phyloP scores from a whole-genome alignment of 257 asterid species.

The Fraxinus pennsylvanica region DNA sequence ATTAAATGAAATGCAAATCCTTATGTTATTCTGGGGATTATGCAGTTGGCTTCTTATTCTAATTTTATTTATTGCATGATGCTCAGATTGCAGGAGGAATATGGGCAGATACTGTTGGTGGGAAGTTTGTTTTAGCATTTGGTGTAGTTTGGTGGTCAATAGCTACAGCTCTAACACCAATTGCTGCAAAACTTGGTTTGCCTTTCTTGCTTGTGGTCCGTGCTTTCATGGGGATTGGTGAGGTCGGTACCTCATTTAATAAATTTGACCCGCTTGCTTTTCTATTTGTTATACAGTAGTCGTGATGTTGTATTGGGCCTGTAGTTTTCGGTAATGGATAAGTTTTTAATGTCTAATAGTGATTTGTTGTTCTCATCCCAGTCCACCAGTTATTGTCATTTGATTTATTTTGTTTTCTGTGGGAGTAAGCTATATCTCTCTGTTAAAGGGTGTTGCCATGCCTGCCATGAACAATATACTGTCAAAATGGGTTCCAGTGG shows the following conservation, averaged over 20 bases:
- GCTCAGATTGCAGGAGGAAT: constrained; percentile 90
- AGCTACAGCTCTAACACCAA: constrained; percentile 77
- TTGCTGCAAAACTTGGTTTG: constrained; percentile 81
- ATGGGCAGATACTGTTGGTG: constrained; percentile 96
- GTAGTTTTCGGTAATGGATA: constrained; percentile 11
- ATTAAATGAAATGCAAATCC: not conserved
- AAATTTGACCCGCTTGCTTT: constrained; percentile 8
- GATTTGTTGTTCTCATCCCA: not conserved
- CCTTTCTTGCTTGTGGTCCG: constrained; percentile 85
- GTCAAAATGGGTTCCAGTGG: constrained; percentile 91
- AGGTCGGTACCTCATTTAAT: constrained; percentile 49
- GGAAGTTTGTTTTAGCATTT: constrained; percentile 79
- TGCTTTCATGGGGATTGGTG: constrained; percentile 93
- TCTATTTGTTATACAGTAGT: constrained; percentile 1
- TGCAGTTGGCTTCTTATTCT: constrained; percentile 22
- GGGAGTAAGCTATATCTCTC: constrained; percentile 18
- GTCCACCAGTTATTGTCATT: not conserved
- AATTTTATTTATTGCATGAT: constrained; percentile 25
- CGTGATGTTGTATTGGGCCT: not conserved
- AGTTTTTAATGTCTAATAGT: not conserved
- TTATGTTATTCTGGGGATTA: not conserved
- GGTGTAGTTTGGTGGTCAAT: constrained; percentile 98
- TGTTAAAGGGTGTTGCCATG: constrained; percentile 92
- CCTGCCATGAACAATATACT: constrained; percentile 92
- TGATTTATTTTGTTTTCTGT: constrained; percentile 19